These are phyloP conservation scores for Agrocybe praecox DNA, from an alignment of 768 basidiomycete species.

Conservation along the genomic window DNA sequence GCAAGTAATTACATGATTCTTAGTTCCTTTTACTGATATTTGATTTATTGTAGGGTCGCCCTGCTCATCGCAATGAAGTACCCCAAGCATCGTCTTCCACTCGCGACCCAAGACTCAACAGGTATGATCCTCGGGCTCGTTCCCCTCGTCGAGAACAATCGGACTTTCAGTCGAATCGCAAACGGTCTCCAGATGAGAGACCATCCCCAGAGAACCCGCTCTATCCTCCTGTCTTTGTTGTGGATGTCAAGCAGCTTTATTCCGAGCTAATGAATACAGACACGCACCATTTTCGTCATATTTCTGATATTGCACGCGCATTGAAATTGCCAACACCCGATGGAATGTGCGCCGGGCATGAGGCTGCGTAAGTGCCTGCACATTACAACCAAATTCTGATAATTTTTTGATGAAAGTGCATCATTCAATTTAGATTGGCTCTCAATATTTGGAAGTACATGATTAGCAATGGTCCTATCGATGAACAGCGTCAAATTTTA, in stretches of 20 bases:
- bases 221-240: conserved; percentile 35
- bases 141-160: neutral
- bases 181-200: neutral
- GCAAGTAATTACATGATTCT: too few relatives aligned
- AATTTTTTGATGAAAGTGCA: neutral
- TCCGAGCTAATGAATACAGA: conserved; percentile 38
- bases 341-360: conserved; percentile 53
- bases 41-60: neutral
- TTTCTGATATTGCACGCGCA: conserved; percentile 33
- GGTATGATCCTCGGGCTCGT: neutral
- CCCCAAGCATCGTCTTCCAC: neutral
- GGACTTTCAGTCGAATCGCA: neutral
- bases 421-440: conserved; percentile 29
- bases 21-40: too few relatives aligned
- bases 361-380: conserved; percentile 42
- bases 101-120: neutral
- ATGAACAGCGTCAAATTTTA: conserved; percentile 37
- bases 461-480: conserved; percentile 46
- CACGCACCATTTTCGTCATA: conserved; percentile 1
- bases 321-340: conserved; percentile 33
- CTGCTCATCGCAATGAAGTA: neutral
- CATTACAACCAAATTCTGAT: neutral
- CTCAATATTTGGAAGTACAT: conserved; percentile 49
- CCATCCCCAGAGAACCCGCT: neutral
- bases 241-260: conserved; percentile 43